Evolutionary conservation across 805 yeast genomes (phyloP).

Genomic region (Wickerhamomyces subpelliculosus): DNA sequence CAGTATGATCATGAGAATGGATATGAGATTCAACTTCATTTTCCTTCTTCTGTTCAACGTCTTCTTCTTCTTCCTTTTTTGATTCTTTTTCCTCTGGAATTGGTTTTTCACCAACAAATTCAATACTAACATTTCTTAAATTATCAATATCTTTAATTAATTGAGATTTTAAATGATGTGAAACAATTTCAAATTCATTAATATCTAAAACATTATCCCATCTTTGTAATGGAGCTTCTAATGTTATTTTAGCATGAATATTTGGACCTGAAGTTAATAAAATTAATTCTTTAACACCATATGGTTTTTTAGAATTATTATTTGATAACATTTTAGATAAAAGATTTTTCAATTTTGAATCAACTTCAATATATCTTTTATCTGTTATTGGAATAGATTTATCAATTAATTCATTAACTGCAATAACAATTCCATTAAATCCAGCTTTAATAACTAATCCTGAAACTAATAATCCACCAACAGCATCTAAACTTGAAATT

Average conservation of each 20-base stretch:
- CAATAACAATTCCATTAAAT: conserved; percentile 57
- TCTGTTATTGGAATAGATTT: conserved; percentile 49
- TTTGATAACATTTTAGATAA: conserved; percentile 30
- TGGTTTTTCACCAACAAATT: conserved; percentile 29
- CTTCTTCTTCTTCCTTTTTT: conserved; percentile 6
- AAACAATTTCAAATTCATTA: conserved; percentile 35
- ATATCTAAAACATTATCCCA: conserved; percentile 37
- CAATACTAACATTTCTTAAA: conserved; percentile 35
- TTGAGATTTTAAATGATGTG: conserved; percentile 27
- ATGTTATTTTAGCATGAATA: conserved; percentile 26
- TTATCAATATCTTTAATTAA: conserved; percentile 34
- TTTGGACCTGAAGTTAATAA: conserved; percentile 56
- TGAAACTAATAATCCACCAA: conserved; percentile 88
- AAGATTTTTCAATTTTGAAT: conserved; percentile 30
- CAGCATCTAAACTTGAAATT: conserved; percentile 81
- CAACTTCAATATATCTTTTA: conserved; percentile 38
- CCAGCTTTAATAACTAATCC: conserved; percentile 81
- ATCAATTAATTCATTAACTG: conserved; percentile 76
- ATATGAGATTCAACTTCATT: no score
- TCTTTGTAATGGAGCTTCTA: conserved; percentile 37
- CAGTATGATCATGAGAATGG: conserved; percentile 21
- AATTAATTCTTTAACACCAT: conserved; percentile 33
- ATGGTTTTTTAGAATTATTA: conserved; percentile 33
- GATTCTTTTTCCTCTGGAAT: conserved; percentile 18
- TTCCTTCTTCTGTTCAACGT: conserved; percentile 10